Evolutionary conservation across 78 protist genomes (phyloP).

Genomic region (slime mould (Dictyostelium discoideum)): dicty_2.7 NC_007088.5:4162001-4162500

Average conservation of each 20-base stretch:
- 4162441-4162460: too few relatives aligned
- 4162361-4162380: not conserved
- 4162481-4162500: too few relatives aligned
- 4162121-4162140: not conserved
- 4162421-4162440: too few relatives aligned
- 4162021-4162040: constrained; percentile 55
- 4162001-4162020: not conserved
- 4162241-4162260: not conserved
- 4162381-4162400: not conserved
- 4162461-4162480: too few relatives aligned
- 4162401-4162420: too few relatives aligned
- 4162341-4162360: not conserved
- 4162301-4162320: not conserved
- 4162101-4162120: constrained; percentile 18
- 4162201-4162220: not conserved
- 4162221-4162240: not conserved
- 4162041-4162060: constrained; percentile 33
- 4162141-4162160: not conserved
- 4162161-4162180: not conserved
- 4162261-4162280: not conserved
- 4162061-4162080: constrained; percentile 44
- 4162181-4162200: too few relatives aligned
- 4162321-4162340: not conserved
- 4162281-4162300: not conserved
- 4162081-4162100: constrained; percentile 16